Base-by-base conservation (phyloP, 1,139 yeast species). In the Entelexis paramagnoliae region DNA sequence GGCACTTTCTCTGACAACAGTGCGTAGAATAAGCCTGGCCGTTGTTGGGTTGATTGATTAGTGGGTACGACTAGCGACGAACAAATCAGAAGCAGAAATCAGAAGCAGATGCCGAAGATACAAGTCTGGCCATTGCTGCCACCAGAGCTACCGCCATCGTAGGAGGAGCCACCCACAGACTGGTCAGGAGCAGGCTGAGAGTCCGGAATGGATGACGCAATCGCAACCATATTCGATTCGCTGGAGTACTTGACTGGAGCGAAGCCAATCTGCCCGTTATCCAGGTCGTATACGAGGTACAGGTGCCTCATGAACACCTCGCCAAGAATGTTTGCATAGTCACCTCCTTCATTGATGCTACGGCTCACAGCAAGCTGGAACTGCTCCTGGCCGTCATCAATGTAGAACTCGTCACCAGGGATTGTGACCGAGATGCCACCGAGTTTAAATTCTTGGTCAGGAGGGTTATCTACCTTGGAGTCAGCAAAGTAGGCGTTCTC, bases 211-310 rank as follows among this genome's bases (percentile, higher is more conserved):
- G 49, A 16, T 20, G 24, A 14, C 5, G 51, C 48, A 26, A 55
- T 43, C 6, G 54, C 47, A 2, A 41, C 49, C 16, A 53, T 26
- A 39, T 43, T 36, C 11, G 53, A 50, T 4, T 30, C 44, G 20
- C 38, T 26, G 22, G 56, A 29, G 19, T 34, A 11, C 11, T 16
- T 35, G 17, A 53, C 41, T 8, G 55, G 55, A 2, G 88, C 94
- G 51, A 86, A 57, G 1, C 81, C 79, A 32, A 85, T 71, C 62
- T 79, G 77, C 48, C 68, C 66, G 58, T 76, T 76, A 33, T 81
- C 88, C 55, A 83, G 68, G 65, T 86, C 89, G 60, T 77, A 86
- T 41, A 86, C 94, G 48, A 81, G 76, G 64, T 86, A 87, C 7
- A 85, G 87, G 51, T 77, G 73, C 55, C 85, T 73, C 61, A 87